Conservation (phyloP, 768 basidiomycete species). For the Leucocoprinus sp. region DNA sequence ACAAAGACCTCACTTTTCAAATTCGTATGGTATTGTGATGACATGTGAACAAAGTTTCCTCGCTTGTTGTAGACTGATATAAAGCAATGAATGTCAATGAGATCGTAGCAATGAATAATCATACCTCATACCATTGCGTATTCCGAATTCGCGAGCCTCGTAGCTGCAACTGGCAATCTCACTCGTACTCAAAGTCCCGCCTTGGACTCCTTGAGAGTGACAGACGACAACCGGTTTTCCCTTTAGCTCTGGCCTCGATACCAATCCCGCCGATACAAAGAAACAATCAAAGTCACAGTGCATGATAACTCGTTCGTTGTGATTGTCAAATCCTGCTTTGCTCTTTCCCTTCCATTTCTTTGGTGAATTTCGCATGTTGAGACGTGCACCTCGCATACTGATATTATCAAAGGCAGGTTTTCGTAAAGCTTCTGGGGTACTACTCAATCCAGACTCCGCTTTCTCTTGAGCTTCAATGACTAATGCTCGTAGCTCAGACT, state of each 20-base stretch:
- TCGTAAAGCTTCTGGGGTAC: conserved; percentile 11
- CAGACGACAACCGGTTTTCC: conserved; percentile 94
- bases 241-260: conserved; percentile 69
- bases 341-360: conserved; percentile 51
- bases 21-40: conserved; percentile 86
- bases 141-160: conserved; percentile 80
- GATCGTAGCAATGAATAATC: conserved; percentile 10
- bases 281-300: conserved; percentile 96
- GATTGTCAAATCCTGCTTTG: conserved; percentile 23
- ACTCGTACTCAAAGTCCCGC: conserved; percentile 74
- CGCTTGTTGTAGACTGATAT: conserved; percentile 68
- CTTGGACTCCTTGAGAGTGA: conserved; percentile 77
- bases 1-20: conserved; percentile 52
- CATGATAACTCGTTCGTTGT: conserved; percentile 66
- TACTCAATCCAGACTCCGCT: conserved; percentile 34
- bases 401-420: conserved; percentile 17
- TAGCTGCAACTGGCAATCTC: conserved; percentile 95
- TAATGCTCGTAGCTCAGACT: conserved; percentile 75
- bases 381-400: conserved; percentile 47
- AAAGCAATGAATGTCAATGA: not conserved
- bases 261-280: conserved; percentile 88
- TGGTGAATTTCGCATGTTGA: conserved; percentile 38
- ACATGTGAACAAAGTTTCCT: conserved; percentile 66
- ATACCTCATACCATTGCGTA: conserved; percentile 94
- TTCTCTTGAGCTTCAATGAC: conserved; percentile 75